Evolutionary conservation across 805 yeast genomes (phyloP).

Genomic region (Suhomyces kilbournensis): DNA sequence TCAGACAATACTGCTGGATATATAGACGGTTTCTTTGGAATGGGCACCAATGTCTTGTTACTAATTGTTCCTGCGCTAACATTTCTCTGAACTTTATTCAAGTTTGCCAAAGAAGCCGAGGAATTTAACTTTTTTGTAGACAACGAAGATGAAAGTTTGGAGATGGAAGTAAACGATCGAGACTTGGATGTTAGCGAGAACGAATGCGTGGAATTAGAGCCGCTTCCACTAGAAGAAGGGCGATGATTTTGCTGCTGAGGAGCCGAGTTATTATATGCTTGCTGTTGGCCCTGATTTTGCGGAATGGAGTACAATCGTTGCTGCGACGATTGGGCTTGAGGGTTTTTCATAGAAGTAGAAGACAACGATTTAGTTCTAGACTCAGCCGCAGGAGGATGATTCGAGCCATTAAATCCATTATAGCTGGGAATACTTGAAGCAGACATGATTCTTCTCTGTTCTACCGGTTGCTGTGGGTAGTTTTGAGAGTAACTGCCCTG

Average conservation of each 20-base stretch:
- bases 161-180: conserved; percentile 40
- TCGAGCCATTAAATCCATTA: conserved; percentile 4
- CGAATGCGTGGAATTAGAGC: conserved; percentile 23
- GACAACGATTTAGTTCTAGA: conserved; percentile 30
- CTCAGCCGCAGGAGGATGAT: conserved; percentile 4
- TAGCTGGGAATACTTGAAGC: conserved; percentile 19
- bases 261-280: not conserved
- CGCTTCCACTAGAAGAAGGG: conserved; percentile 16
- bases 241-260: not conserved
- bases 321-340: conserved; percentile 4
- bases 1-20: conserved; percentile 87
- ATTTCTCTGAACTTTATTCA: conserved; percentile 25
- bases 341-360: conserved; percentile 15
- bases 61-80: conserved; percentile 24
- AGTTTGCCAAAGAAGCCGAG: conserved; percentile 28
- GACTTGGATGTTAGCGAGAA: conserved; percentile 39
- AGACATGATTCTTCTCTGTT: conserved; percentile 29
- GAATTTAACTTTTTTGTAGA: conserved; percentile 40
- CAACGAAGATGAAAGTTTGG: conserved; percentile 37
- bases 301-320: conserved; percentile 8
- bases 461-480: conserved; percentile 11
- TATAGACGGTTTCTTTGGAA: conserved; percentile 61
- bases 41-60: conserved; percentile 3
- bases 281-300: conserved; percentile 7
- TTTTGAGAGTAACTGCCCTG: not conserved